Conservation (phyloP, 1,139 yeast genomes). For the Sugiyamaella novakii region DNA sequence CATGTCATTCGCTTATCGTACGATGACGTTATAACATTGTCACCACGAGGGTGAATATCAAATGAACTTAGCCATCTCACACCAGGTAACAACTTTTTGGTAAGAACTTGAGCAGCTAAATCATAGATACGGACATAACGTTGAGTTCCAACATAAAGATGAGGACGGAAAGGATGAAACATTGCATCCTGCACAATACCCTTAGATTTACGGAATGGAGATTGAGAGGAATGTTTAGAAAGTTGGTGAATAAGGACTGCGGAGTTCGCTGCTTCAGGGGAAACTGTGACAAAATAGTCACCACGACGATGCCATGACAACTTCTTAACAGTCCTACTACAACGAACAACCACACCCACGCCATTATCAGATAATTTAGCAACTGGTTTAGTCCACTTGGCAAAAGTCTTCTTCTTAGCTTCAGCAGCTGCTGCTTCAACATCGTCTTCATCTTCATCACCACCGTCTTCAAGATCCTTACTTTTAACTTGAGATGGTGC, state of each 20-base stretch:
- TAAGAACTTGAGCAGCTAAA: conserved; percentile 77
- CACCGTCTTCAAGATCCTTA: conserved; percentile 29
- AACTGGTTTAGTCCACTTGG: conserved; percentile 86
- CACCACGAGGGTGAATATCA: conserved; percentile 96
- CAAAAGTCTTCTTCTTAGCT: conserved; percentile 58
- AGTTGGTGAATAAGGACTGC: conserved; percentile 93
- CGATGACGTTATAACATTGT: conserved; percentile 87
- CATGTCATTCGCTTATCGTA: conserved; percentile 94
- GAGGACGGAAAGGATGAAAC: conserved; percentile 97
- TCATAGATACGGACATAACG: conserved; percentile 89
- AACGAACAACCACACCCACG: conserved; percentile 69
- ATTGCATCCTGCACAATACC: conserved; percentile 95
- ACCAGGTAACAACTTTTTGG: conserved; percentile 88
- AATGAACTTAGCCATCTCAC: conserved; percentile 92
- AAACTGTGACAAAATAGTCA: conserved; percentile 91
- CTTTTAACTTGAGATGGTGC: conserved; percentile 28
- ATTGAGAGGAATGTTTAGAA: conserved; percentile 93
- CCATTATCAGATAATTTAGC: conserved; percentile 64
- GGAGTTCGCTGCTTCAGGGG: conserved; percentile 86
- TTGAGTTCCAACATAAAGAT: conserved; percentile 90
- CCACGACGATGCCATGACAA: conserved; percentile 97
- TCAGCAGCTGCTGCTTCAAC: conserved; percentile 40
- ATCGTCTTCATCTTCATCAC: conserved; percentile 40
- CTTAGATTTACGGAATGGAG: conserved; percentile 90
- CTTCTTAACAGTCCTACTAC: conserved; percentile 74